Percentiles rank a stretch among this genome's conserved stretches.
These are phyloP conservation scores for Euryodendron excelsum DNA, from an alignment of 148 eudicot genomes.

Conservation along the genomic window DNA sequence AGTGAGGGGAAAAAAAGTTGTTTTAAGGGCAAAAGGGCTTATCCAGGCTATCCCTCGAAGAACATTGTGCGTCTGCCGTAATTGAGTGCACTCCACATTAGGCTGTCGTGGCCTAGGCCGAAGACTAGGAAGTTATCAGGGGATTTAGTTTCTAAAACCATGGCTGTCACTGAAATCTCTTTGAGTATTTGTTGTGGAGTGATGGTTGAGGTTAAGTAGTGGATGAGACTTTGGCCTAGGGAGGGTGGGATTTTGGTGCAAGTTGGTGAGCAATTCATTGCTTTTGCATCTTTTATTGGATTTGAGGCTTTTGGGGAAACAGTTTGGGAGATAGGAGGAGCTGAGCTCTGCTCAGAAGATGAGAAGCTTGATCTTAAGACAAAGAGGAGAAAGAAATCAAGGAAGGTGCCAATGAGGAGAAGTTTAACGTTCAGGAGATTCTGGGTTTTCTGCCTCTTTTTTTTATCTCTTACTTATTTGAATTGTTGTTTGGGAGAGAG, in stretches of 20 bases:
- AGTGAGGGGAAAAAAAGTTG: too few species aligned
- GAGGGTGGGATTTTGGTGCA: conserved; percentile 65
- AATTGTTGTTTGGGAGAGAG: background rate
- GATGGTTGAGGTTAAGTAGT: conserved; percentile 75
- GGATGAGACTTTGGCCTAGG: conserved; percentile 49
- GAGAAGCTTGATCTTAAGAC: conserved; percentile 39
- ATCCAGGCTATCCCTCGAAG: conserved; percentile 50
- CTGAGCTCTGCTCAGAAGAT: conserved; percentile 16
- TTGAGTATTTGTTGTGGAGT: conserved; percentile 75
- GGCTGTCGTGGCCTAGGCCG: conserved; percentile 81
- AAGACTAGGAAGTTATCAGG: conserved; percentile 82
- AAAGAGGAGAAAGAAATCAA: conserved; percentile 34
- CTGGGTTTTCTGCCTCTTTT: conserved; percentile 42
- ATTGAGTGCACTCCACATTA: conserved; percentile 78
- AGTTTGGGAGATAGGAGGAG: conserved; percentile 13
- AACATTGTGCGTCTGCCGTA: conserved; percentile 68
- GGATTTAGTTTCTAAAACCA: conserved; percentile 52
- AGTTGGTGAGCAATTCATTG: conserved; percentile 26
- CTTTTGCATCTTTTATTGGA: background rate
- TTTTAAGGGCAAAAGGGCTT: conserved; percentile 77
- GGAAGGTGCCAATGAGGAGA: conserved; percentile 27
- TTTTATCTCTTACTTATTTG: background rate
- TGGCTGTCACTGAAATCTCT: conserved; percentile 63
- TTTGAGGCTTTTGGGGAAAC: background rate
- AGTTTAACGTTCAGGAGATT: conserved; percentile 30